Evolutionary conservation across 2,329 filamentous ascomycete genomes (phyloP), one percentile per base, ranked within the genome.

Genomic region (Fusarium verrucosum): DNA sequence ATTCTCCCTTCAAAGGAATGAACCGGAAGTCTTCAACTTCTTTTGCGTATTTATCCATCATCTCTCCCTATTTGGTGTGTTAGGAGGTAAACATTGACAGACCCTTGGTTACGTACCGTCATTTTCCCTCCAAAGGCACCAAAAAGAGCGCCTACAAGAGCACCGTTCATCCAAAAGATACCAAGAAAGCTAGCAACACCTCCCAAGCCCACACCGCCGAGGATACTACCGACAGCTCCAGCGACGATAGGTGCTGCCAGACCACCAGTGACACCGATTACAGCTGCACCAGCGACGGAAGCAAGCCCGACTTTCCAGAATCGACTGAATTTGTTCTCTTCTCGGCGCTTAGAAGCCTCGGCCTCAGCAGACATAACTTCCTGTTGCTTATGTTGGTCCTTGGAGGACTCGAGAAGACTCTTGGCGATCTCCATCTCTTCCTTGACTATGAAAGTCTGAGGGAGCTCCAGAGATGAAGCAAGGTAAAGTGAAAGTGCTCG

Each of bases 231-330:
- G 14, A 97, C 83, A 0, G 92, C 92, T 5, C 92, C 93, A 5
- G 94, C 94, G 14, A 97, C 89, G 0, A 96, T 81, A 0, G 94
- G 94, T 1, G 94, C 93, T 1, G 94, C 94, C n/a, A 97, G 82
- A 3, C 94, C 94, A 17, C 94, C 94, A 1, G 93, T 97, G 5
- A 97, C 86, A 7, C 94, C 94, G n/a, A 97, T 94, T 2, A 97
- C 81, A 0, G 91, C 92, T 2, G 94, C 94, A 11, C 94, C 94
- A 1, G 92, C 93, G 0, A 96, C 92, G 10, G 91, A 92, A 0
- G 94, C 94, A 23, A 97, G 82, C 0, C 94, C 92, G 19, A 97
- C 92, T 74, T 97, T 97, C 92, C 92, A 96, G 74, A 90, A 90
- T 10, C 93, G 83, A 19, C 86, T 83, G 10, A 84, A 79, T 67